phyloP scores from a whole-genome alignment of 2,329 filamentous ascomycete genomes.

The Colletotrichum sojae region DNA sequence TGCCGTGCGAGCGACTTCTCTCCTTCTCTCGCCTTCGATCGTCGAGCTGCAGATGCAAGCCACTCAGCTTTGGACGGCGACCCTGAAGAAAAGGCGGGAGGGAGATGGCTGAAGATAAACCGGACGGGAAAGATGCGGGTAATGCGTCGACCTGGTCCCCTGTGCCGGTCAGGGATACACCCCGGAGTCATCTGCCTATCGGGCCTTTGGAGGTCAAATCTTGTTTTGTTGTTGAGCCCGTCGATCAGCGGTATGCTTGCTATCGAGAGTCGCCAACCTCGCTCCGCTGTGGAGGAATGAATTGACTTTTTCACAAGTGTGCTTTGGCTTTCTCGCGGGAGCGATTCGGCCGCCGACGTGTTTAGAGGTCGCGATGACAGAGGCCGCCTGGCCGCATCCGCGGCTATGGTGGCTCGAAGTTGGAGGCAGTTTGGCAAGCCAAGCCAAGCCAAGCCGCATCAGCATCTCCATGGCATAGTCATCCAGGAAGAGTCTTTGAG shows the following conservation, averaged over 20 bases:
- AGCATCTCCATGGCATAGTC: too few relatives aligned
- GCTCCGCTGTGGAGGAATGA: conserved; percentile 1
- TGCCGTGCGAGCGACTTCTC: not conserved
- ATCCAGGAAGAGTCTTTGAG: not conserved
- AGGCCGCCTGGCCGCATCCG: too few relatives aligned
- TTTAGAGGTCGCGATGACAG: too few relatives aligned
- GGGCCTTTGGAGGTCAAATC: conserved; percentile 30
- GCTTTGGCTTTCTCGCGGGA: conserved; percentile 7
- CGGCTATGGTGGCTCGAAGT: too few relatives aligned
- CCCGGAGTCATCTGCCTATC: conserved; percentile 20
- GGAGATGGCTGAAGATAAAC: not conserved
- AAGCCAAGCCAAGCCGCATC: too few relatives aligned
- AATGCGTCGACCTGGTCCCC: conserved; percentile 15
- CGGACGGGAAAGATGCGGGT: not conserved
- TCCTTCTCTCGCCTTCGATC: not conserved
- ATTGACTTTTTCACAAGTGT: conserved; percentile 13
- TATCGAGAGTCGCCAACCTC: not conserved
- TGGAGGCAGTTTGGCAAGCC: too few relatives aligned
- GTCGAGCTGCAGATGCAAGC: not conserved
- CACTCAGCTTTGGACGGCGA: not conserved
- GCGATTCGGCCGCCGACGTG: conserved; percentile 7
- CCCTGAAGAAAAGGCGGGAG: too few relatives aligned
- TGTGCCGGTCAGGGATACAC: not conserved
- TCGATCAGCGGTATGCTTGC: conserved; percentile 4
- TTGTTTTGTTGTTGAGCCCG: conserved; percentile 19